Evolutionary conservation across 225 moss, liverwort and hornwort species (phyloP), one percentile per base, ranked within the genome.

Genomic region (Physcomitrium patens): DNA sequence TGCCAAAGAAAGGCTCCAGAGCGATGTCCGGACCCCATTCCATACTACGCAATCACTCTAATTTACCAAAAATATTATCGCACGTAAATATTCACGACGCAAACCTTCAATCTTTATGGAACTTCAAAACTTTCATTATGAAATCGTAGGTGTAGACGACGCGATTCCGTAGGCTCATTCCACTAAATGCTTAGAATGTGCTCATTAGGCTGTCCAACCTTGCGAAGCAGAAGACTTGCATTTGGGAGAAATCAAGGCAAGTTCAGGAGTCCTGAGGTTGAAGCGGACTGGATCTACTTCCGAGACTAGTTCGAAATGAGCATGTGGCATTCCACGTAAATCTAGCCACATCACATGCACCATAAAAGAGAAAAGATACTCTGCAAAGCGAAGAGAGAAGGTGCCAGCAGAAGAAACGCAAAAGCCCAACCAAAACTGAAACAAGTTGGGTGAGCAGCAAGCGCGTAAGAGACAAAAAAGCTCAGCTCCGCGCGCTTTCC

Each of bases 11-110:
- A 15, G 76, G 65, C 55, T 86, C 82, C 70, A 86, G 67, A 59
- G 82, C 76, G 70, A 86, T 76, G 66, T 82, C 85, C 43, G 85
- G 77, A 49, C 82, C 82, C 79, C 82, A 86, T 66, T 86, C 85
- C 82, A 82, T 82, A 15, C 55, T 76, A 76, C 7, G 24, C 64
- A 61, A 13, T 50, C 8, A 51, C 70, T 63, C 47, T 12, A 45
- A 37, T 16, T 44, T 28, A 27, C 42, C 31, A 14, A 37, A 37
- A 37, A 37, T 37, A 4, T 37, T 37, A 37, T 5, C 10, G 18
- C 58, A 46, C 22, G 31, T 19, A 14, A 19, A 12, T 18, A 46
- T 7, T 12, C 12, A 44, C 44, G 7, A 60, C 26, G 9, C n/a
- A 47, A 14, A 18, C 24, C 50, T 31, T 77, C 46, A 69, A 70